A percentile compares a stretch with the other conserved stretches of the same genome.
These are phyloP conservation scores for Triangularia verruculosa DNA, from an alignment of 2,329 filamentous ascomycete species.

Conservation along the genomic window DNA sequence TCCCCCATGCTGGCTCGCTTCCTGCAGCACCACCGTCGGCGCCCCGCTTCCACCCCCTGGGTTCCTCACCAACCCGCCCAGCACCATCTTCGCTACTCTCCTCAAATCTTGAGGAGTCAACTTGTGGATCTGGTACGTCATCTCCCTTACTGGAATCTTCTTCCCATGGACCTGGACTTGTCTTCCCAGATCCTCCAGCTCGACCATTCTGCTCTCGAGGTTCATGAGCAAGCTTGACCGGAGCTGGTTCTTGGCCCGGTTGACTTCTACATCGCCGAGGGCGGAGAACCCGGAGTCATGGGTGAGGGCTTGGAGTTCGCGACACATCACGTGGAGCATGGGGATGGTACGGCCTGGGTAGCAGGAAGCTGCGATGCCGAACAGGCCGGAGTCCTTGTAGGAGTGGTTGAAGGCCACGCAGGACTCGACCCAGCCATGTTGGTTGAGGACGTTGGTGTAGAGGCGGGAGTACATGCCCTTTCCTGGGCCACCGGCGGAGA, in stretches of 20 bases:
- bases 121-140: constrained; percentile 82
- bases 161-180: constrained; percentile 96
- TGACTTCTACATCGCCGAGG: constrained; percentile 74
- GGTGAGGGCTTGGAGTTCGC: constrained; percentile 76
- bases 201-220: constrained; percentile 93
- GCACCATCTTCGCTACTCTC: constrained; percentile 73
- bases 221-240: constrained; percentile 92
- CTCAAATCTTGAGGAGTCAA: constrained; percentile 78
- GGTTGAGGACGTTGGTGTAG: constrained; percentile 97
- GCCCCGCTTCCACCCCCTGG: constrained; percentile 75
- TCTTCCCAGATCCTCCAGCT: constrained; percentile 89
- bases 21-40: constrained; percentile 92
- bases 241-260: constrained; percentile 94
- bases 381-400: constrained; percentile 92
- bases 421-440: constrained; percentile 94
- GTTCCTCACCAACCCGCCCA: constrained; percentile 75
- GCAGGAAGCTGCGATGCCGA: constrained; percentile 88
- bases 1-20: constrained; percentile 75
- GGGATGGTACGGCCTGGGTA: constrained; percentile 70
- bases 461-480: constrained; percentile 99
- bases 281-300: constrained; percentile 70
- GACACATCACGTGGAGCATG: constrained; percentile 95
- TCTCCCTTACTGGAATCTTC: constrained; percentile 88
- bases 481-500: constrained; percentile 91
- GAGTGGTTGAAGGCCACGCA: constrained; percentile 97